Conservation (phyloP, 257 asterid genomes). For the Voacanga thouarsii region DNA sequence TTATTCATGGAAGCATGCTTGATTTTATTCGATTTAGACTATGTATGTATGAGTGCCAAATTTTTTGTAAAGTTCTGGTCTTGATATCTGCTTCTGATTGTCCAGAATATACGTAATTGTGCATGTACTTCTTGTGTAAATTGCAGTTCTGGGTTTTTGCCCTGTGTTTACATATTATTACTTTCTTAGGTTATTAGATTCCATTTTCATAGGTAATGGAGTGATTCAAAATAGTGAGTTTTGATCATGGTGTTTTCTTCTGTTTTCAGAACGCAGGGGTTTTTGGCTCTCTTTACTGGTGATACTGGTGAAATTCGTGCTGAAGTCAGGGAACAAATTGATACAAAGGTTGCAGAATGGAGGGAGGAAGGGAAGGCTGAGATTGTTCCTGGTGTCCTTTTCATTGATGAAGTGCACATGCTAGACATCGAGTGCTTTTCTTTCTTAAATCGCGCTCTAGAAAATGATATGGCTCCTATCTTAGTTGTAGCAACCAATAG, state of each 20-base stretch:
- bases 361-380: conserved; percentile 98
- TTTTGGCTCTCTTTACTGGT: conserved; percentile 85
- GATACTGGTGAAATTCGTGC: conserved; percentile 93
- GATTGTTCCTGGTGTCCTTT: conserved; percentile 90
- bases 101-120: background rate
- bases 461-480: conserved; percentile 97
- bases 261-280: conserved; percentile 80
- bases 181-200: background rate
- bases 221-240: background rate
- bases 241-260: background rate
- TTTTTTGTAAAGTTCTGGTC: background rate
- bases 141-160: background rate
- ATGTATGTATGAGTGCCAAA: background rate
- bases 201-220: background rate
- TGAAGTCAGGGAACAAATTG: conserved; percentile 95
- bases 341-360: conserved; percentile 98
- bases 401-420: conserved; percentile 99
- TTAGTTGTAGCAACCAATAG: conserved; percentile 92
- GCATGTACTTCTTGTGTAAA: background rate
- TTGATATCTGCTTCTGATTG: background rate
- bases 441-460: conserved; percentile 87
- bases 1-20: too few relatives aligned
- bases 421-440: conserved; percentile 97
- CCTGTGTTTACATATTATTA: background rate
- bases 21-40: background rate